A percentile compares a stretch with the other conserved stretches of the same genome.
These are phyloP conservation scores for Orbilia quercus DNA, from an alignment of 2,329 filamentous ascomycete genomes.

Conservation along the genomic window DNA sequence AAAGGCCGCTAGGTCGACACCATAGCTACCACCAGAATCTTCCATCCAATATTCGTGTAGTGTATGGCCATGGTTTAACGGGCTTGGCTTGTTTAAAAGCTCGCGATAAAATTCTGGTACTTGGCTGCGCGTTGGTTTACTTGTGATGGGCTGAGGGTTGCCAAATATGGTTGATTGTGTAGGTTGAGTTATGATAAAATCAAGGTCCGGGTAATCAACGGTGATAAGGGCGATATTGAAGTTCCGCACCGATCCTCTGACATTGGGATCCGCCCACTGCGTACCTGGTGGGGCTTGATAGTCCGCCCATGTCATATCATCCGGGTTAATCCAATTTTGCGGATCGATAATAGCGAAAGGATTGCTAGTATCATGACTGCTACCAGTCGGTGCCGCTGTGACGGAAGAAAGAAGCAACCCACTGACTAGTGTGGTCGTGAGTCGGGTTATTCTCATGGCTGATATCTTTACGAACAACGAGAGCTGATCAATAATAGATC, in stretches of 20 bases:
- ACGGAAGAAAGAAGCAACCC: slow-evolving; percentile 16
- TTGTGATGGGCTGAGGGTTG: slow-evolving; percentile 66
- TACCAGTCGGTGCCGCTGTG: background rate
- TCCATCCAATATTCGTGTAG: slow-evolving; percentile 72
- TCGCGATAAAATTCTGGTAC: slow-evolving; percentile 68
- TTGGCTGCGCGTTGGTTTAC: slow-evolving; percentile 64
- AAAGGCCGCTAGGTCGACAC: slow-evolving; percentile 68
- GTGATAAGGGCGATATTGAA: slow-evolving; percentile 70
- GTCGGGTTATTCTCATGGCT: background rate
- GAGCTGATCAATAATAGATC: no score
- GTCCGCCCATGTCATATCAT: slow-evolving; percentile 69
- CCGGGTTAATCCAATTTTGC: slow-evolving; percentile 69
- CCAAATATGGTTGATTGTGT: slow-evolving; percentile 67
- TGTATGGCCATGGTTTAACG: slow-evolving; percentile 68
- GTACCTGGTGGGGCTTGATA: slow-evolving; percentile 66
- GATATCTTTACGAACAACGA: background rate
- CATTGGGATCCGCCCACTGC: slow-evolving; percentile 66
- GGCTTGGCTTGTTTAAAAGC: slow-evolving; percentile 67
- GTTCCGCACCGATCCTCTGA: slow-evolving; percentile 66
- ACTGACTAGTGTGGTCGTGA: background rate
- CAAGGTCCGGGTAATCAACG: slow-evolving; percentile 67
- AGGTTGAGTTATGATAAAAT: slow-evolving; percentile 67
- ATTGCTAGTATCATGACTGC: slow-evolving; percentile 58
- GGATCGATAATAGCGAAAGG: slow-evolving; percentile 68
- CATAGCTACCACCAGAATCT: slow-evolving; percentile 68